Evolutionary conservation across 225 moss, liverwort and hornwort species (phyloP).

Genomic region (Pleurozium schreberi): DNA sequence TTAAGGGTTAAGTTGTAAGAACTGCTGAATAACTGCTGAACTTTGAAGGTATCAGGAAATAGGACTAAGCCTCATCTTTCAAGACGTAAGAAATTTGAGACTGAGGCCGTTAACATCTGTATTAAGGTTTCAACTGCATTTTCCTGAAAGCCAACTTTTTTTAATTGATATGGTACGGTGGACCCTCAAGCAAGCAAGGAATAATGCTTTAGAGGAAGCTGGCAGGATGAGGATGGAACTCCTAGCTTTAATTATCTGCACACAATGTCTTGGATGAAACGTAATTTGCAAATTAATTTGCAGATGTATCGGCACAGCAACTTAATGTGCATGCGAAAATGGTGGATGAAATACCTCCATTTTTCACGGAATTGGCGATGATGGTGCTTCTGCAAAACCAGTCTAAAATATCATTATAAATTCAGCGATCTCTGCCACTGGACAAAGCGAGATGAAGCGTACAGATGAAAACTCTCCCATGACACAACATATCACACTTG

Average conservation of each 20-base stretch:
- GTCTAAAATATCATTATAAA: neutral
- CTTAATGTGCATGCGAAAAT: neutral
- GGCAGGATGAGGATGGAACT: neutral
- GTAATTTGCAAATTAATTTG: neutral
- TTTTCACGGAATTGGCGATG: neutral
- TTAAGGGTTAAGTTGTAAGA: too few relatives aligned
- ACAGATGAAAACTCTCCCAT: too few relatives aligned
- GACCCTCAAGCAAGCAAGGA: neutral
- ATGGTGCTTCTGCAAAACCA: too few relatives aligned
- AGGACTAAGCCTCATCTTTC: too few relatives aligned
- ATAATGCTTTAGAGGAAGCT: neutral
- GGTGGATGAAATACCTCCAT: neutral
- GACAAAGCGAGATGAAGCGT: neutral
- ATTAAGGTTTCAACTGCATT: neutral
- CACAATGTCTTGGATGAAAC: neutral
- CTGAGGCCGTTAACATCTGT: neutral
- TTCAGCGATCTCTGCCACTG: too few relatives aligned
- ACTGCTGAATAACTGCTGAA: too few relatives aligned
- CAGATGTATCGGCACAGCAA: too few relatives aligned
- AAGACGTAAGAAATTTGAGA: neutral
- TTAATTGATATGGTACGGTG: neutral
- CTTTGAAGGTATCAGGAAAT: neutral
- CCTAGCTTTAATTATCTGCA: neutral
- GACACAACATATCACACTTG: neutral
- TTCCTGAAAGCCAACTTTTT: neutral